Conservation (phyloP, 768 basidiomycete genomes). For the Sarcomyxa edulis region DNA sequence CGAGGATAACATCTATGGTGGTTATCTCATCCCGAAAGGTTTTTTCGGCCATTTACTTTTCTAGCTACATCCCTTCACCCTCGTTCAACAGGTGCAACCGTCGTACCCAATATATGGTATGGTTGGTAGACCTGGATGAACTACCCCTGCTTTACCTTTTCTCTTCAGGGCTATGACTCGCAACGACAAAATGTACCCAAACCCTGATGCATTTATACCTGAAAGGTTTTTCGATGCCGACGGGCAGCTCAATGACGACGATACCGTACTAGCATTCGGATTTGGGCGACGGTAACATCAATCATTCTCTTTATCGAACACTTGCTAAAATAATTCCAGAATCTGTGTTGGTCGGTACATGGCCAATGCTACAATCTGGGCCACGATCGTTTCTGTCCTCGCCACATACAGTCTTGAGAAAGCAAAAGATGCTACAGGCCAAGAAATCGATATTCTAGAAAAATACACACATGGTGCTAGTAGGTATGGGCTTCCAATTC, state of each 20-base stretch:
- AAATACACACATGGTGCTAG: conserved; percentile 25
- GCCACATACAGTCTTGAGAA: conserved; percentile 23
- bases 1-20: conserved; percentile 11
- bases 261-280: conserved; percentile 17
- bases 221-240: conserved; percentile 5
- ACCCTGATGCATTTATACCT: conserved; percentile 8
- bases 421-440: conserved; percentile 18
- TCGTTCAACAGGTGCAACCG: neutral
- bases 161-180: conserved; percentile 10
- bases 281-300: conserved; percentile 19
- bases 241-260: conserved; percentile 10
- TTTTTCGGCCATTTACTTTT: neutral
- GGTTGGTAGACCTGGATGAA: too few species aligned
- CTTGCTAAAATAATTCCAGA: conserved; percentile 8
- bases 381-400: conserved; percentile 23
- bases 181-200: conserved; percentile 5
- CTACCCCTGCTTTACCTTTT: too few species aligned
- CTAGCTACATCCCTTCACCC: too few species aligned
- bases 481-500: too few species aligned
- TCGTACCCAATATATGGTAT: conserved; percentile 5
- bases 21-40: conserved; percentile 14
- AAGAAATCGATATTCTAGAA: conserved; percentile 20
- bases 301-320: neutral
- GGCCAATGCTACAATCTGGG: conserved; percentile 19
- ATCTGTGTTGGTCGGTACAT: conserved; percentile 26